Base-by-base conservation (phyloP, 371 early-diverging fungal species). In the Apophysomyces ossiformis region DNA sequence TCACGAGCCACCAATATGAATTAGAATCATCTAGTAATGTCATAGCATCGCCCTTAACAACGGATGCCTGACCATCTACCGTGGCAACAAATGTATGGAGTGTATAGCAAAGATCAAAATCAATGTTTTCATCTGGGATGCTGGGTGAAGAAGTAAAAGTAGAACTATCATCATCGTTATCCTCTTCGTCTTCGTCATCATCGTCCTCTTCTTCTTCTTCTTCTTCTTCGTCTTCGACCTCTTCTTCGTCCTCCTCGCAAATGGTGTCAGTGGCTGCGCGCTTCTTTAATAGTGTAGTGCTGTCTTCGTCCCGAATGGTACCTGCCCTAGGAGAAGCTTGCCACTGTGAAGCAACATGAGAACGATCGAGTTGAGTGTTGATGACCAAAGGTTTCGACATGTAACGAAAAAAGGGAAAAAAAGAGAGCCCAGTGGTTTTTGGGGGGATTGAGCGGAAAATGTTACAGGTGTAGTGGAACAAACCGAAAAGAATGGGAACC, bases 1-100 rank as follows among this genome's bases (percentile, higher is more conserved):
- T 90, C 26, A 98, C 94, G 21, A 97, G 84, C 98, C 98, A 98
- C 98, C 98, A 98, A 77, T 97, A 96, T 39, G 91, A 91, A 75
- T 98, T 96, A 11, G 90, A 81, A 75, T 98, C 98, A 77, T 98
- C 97, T 59, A 98, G 77, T 63, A 98, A 84, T 57, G 90, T 92
- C 73, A 98, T 80, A 12, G 91, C 81, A 64, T 97, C 97, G 64
- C 94, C 93, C 65, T 93, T 91, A 16, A 92, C 85, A 5, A 98
- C 98, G 16, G 92, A 92, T 50, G 96, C 93, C 65, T 98, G 97
- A 5, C 97, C 97, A 66, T 97, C 97, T 16, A 96, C 88, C 45
- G 92, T 95, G 11, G 95, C 96, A 21, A 93, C 91, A 84, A 98
- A 98, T 15, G 96, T 94, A 71, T 95, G 94, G 63, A 96, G 78